A percentile compares a stretch with the other conserved stretches of the same genome.
These are phyloP conservation scores for Lactifluus piperatus DNA, from an alignment of 768 basidiomycete species.

Conservation along the genomic window DNA sequence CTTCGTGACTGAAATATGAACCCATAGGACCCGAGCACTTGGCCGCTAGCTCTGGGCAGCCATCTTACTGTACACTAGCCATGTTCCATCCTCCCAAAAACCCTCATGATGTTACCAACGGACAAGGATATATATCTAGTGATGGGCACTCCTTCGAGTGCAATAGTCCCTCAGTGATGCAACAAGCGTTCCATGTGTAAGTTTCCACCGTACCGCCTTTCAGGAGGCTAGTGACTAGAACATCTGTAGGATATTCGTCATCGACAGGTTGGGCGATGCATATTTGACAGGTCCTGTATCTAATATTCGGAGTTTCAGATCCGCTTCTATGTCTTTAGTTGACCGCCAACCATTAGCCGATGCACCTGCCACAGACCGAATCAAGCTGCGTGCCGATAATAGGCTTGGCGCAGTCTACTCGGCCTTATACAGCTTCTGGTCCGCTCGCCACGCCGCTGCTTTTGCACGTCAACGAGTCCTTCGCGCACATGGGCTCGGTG, in stretches of 20 bases:
- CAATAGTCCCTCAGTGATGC: no score
- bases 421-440: conserved; percentile 48
- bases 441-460: background rate
- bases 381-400: conserved; percentile 33
- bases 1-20: no score
- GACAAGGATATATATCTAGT: no score
- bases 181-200: conserved; percentile 35
- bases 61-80: no score
- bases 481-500: no score
- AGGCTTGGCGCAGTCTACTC: conserved; percentile 53
- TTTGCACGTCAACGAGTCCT: no score
- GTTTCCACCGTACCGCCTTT: conserved; percentile 20
- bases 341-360: conserved; percentile 39
- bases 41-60: no score
- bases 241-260: conserved; percentile 40
- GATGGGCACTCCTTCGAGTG: no score
- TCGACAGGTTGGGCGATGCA: conserved; percentile 35
- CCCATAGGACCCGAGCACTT: no score
- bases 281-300: background rate
- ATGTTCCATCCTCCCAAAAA: no score
- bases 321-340: conserved; percentile 37
- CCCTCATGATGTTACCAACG: no score
- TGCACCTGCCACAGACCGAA: conserved; percentile 34
- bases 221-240: background rate
- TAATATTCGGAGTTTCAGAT: conserved; percentile 29